These are phyloP conservation scores for Podaxis sp. DNA, from an alignment of 768 basidiomycete species.

Conservation along the genomic window DNA sequence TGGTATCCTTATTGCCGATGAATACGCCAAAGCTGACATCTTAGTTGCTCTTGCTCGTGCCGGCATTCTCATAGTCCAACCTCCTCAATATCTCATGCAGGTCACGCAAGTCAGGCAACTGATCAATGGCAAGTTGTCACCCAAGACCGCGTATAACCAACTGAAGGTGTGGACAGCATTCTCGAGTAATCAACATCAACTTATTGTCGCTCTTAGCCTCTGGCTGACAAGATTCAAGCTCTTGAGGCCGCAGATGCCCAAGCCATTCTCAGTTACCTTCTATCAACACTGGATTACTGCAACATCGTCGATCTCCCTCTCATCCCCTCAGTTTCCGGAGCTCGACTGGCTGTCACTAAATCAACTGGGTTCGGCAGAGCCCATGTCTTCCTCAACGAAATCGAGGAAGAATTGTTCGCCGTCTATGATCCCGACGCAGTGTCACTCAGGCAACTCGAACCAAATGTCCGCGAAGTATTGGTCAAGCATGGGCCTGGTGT, in stretches of 20 bases:
- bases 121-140: slow-evolving; percentile 20
- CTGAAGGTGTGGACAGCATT: slow-evolving; percentile 28
- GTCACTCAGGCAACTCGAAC: slow-evolving; percentile 27
- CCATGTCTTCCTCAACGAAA: slow-evolving; percentile 29
- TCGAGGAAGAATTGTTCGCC: slow-evolving; percentile 28
- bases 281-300: slow-evolving; percentile 29
- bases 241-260: slow-evolving; percentile 6
- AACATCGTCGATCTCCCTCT: slow-evolving; percentile 39
- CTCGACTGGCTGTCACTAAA: too few species aligned
- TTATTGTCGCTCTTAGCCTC: background rate
- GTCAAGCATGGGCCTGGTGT: slow-evolving; percentile 19
- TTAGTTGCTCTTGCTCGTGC: too few species aligned
- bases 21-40: too few species aligned
- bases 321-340: slow-evolving; percentile 28
- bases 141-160: slow-evolving; percentile 28
- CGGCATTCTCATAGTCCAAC: too few species aligned
- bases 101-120: slow-evolving; percentile 20
- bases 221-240: background rate
- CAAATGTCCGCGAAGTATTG: slow-evolving; percentile 23
- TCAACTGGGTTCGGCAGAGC: background rate
- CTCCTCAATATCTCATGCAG: slow-evolving; percentile 33
- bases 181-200: background rate
- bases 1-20: too few species aligned
- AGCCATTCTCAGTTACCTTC: slow-evolving; percentile 32
- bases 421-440: slow-evolving; percentile 33